Evolutionary conservation across 176 grass and related monocot genomes (phyloP).

Genomic region (Juncus effusus): DNA sequence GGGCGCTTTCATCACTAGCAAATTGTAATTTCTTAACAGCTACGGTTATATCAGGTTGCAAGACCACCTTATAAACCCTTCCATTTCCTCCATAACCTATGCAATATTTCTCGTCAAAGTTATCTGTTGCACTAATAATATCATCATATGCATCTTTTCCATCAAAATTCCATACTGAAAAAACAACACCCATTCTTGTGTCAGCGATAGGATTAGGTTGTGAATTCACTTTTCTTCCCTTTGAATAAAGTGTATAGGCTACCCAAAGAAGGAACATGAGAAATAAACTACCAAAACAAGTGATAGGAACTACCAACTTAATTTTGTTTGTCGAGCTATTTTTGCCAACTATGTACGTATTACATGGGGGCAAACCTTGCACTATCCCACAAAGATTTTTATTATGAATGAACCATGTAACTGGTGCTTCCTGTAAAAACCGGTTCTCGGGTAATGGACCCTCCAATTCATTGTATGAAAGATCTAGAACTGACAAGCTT

Average conservation of each 20-base stretch:
- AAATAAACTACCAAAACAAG: neutral
- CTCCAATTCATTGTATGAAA: conserved; percentile 38
- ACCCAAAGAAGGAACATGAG: neutral
- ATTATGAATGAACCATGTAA: conserved; percentile 9
- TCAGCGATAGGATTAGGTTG: neutral
- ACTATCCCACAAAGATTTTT: neutral
- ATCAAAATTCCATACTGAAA: conserved; percentile 11
- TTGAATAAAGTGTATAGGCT: neutral
- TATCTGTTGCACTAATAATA: conserved; percentile 12
- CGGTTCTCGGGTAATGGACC: conserved; percentile 18
- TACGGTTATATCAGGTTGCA: neutral
- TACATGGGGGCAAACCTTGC: conserved; percentile 10
- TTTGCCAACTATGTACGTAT: neutral
- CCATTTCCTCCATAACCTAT: conserved; percentile 21
- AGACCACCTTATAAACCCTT: conserved; percentile 23
- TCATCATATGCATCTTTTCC: conserved; percentile 6
- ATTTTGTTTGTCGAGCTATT: neutral
- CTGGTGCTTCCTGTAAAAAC: neutral
- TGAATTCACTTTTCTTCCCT: neutral
- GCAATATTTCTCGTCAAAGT: conserved; percentile 7
- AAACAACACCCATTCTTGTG: neutral
- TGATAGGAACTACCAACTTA: neutral
- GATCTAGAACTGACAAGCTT: conserved; percentile 28
- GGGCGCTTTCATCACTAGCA: neutral
- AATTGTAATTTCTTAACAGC: conserved; percentile 26